Evolutionary conservation across 192 early-diverging fungal genomes (phyloP).

Genomic region (Linnemannia exigua): DNA sequence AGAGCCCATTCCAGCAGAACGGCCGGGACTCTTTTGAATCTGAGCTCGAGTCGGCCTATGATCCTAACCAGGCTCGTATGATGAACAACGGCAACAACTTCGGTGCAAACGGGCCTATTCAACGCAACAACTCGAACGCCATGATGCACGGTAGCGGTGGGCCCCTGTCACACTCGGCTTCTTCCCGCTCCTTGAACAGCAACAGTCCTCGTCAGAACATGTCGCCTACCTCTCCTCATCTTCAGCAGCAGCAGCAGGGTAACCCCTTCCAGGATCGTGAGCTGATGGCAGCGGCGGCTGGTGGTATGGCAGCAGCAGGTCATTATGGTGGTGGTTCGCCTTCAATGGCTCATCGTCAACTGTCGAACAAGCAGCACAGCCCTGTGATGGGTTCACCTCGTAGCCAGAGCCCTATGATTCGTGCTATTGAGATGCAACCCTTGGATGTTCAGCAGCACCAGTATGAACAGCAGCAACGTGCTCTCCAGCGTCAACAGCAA

Average conservation of each 20-base stretch:
- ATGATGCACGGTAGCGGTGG: slow-evolving; percentile 32
- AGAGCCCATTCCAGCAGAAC: slow-evolving; percentile 24
- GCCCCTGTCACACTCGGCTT: slow-evolving; percentile 9
- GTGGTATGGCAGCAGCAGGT: slow-evolving; percentile 2
- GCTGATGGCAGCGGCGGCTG: slow-evolving; percentile 28
- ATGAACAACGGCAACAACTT: slow-evolving; percentile 6
- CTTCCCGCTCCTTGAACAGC: slow-evolving; percentile 21
- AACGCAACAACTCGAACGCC: slow-evolving; percentile 38
- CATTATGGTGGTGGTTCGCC: background rate
- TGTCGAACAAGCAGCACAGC: background rate
- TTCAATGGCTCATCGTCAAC: background rate
- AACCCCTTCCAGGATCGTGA: slow-evolving; percentile 53
- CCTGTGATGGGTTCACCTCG: slow-evolving; percentile 5
- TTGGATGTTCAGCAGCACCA: slow-evolving; percentile 56
- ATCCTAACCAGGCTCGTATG: slow-evolving; percentile 27
- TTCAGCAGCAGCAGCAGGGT: slow-evolving; percentile 5
- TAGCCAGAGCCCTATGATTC: slow-evolving; percentile 9
- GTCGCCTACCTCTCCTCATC: slow-evolving; percentile 2
- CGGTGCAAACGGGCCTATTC: slow-evolving; percentile 16
- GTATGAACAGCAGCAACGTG: slow-evolving; percentile 48
- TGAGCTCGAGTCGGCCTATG: slow-evolving; percentile 45
- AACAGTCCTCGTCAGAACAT: slow-evolving; percentile 15
- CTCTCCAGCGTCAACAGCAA: slow-evolving; percentile 37
- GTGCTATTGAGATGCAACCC: slow-evolving; percentile 57
- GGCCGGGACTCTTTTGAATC: slow-evolving; percentile 43